phyloP scores from a whole-genome alignment of 768 basidiomycete genomes.

The Antrodiella citrinella region DNA sequence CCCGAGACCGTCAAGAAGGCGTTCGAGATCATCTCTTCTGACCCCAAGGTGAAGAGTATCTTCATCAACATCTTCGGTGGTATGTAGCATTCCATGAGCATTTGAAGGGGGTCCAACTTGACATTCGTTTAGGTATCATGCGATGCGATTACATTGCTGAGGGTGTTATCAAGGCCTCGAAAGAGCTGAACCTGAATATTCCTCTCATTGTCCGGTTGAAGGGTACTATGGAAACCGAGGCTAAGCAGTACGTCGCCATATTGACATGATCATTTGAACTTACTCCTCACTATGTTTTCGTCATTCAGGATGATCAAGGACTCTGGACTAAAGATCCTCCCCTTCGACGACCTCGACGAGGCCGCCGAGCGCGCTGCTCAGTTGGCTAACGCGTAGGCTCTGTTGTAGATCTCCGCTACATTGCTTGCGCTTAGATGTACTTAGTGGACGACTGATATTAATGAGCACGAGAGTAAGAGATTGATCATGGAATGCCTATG shows the following conservation, averaged over 20 bases:
- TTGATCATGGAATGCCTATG: constrained; percentile 4
- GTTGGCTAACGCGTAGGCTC: constrained; percentile 36
- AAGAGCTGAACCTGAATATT: constrained; percentile 77
- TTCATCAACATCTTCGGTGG: constrained; percentile 98
- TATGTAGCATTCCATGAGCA: constrained; percentile 23
- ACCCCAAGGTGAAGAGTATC: constrained; percentile 93
- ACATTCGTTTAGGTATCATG: constrained; percentile 84
- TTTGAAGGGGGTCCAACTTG: background rate
- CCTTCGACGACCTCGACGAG: constrained; percentile 90
- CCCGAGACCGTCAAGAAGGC: constrained; percentile 99
- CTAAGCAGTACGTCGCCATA: constrained; percentile 71
- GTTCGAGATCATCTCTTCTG: constrained; percentile 87
- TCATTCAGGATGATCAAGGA: constrained; percentile 83
- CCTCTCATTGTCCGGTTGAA: constrained; percentile 93
- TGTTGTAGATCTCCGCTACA: constrained; percentile 1
- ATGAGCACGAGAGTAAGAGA: constrained; percentile 6
- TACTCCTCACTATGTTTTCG: constrained; percentile 7
- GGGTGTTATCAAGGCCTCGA: constrained; percentile 97
- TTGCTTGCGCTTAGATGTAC: constrained; percentile 3
- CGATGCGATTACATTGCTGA: constrained; percentile 97
- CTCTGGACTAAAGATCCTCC: constrained; percentile 87
- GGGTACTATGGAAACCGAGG: constrained; percentile 94
- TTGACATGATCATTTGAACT: background rate
- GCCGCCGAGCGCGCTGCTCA: constrained; percentile 78
- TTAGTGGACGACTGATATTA: background rate